Evolutionary conservation across 2,329 filamentous ascomycete species (phyloP), one percentile per base, ranked within the genome.

Genomic region (Pseudopyrenochaeta lycopersici): DNA sequence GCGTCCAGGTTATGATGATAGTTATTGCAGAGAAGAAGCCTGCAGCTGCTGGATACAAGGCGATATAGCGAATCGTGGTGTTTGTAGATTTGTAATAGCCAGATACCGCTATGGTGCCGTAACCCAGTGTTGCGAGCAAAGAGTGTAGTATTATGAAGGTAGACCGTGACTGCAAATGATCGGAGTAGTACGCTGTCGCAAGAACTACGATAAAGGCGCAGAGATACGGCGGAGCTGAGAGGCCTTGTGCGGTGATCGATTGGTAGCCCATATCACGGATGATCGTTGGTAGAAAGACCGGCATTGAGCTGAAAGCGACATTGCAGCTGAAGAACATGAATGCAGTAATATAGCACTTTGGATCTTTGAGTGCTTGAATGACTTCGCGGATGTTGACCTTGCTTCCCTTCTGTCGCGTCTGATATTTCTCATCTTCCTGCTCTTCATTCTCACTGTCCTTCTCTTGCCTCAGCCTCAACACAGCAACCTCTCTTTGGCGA

Each of bases 11-110:
- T 51, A 97, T 90, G 62, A 93, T 89, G 29, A 96, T 82, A 0
- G 91, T 92, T 52, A 96, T 90, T 17, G 91, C 89, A 54, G 85
- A 88, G 80, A 96, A 96, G 86, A 96, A 95, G 3, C 92, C 92
- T 1, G 87, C 80, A 1, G 88, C 85, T 1, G 92, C 91, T 0
- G 91, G 91, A 71, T 89, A 96, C 7, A 96, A 83, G 50, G 88
- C 90, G 5, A 88, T 65, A 68, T 97, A 97, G 15, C 91, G 83
- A 32, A 84, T 57, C 39, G 59, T 60, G 1, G 56, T 66, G 42
- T 63, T 58, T 0, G 55, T 29, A 11, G 55, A 66, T 29, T 57
- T 35, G 14, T 82, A 69, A n/a, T 82, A 78, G 9, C 82, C 80
- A 7, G 84, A 81, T 15, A 91, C 73, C 1, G 87, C 83, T 23